Conservation (phyloP, 2,329 filamentous ascomycete species). For the Exophiala lecanii-corni region DNA sequence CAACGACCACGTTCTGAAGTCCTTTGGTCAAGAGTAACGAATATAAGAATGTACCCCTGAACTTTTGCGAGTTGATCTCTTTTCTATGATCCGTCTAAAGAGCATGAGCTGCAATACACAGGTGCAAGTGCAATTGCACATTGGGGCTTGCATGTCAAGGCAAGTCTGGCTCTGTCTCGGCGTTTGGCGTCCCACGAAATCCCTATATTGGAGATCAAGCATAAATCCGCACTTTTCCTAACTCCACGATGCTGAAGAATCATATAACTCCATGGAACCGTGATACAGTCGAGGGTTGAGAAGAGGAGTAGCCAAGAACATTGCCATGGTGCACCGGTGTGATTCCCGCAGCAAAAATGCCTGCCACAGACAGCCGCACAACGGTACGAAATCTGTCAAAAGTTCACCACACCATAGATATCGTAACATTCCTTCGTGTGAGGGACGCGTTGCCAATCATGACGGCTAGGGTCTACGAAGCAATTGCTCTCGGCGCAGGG, state of each 20-base stretch:
- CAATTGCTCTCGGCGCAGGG: constrained; percentile 34
- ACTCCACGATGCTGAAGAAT: constrained; percentile 20
- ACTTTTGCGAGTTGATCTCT: not conserved
- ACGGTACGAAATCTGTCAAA: not conserved
- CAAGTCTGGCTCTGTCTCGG: constrained; percentile 2
- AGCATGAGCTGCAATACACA: constrained; percentile 9
- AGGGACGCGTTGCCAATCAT: not conserved
- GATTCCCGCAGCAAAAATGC: not conserved
- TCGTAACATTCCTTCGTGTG: not conserved
- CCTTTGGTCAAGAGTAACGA: no score
- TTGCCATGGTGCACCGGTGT: not conserved
- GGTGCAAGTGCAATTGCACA: constrained; percentile 9
- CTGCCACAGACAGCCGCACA: not conserved
- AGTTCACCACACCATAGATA: not conserved
- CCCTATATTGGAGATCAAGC: not conserved
- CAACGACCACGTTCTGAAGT: no score
- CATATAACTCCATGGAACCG: constrained; percentile 5
- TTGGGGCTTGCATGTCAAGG: not conserved
- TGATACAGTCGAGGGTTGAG: constrained; percentile 4
- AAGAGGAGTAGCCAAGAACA: constrained; percentile 19
- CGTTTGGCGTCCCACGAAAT: not conserved
- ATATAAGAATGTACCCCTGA: no score
- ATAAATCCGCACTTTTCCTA: constrained; percentile 16
- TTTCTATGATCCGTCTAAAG: constrained; percentile 13
- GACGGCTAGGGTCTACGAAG: constrained; percentile 33